Evolutionary conservation across 129 eudicot species (phyloP).

Genomic region (Apium graveolens): DNA sequence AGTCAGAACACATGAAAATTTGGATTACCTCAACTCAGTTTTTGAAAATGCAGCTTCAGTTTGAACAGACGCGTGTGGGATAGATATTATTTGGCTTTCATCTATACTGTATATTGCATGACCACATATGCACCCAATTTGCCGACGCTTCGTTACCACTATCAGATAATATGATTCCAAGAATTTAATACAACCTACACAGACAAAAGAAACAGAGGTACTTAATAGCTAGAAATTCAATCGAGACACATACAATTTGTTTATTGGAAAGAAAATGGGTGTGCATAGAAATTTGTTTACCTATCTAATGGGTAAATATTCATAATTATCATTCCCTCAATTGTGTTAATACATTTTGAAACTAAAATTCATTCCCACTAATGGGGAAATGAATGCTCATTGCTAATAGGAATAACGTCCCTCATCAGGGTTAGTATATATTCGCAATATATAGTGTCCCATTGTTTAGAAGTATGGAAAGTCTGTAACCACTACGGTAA

Average conservation of each 20-base stretch:
- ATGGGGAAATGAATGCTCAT: not conserved
- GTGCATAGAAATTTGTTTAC: no score
- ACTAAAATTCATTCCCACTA: not conserved
- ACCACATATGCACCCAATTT: slow-evolving; percentile 91
- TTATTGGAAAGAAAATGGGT: not conserved
- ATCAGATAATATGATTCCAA: slow-evolving; percentile 81
- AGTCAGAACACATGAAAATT: not conserved
- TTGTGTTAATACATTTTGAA: not conserved
- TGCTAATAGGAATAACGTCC: no score
- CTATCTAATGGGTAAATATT: not conserved
- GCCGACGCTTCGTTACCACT: slow-evolving; percentile 77
- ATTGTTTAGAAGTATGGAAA: no score
- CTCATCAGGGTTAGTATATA: no score
- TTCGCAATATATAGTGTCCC: no score
- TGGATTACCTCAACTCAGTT: slow-evolving; percentile 67
- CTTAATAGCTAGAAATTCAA: not conserved
- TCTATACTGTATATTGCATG: slow-evolving; percentile 83
- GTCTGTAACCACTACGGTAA: no score
- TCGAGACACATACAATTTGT: not conserved
- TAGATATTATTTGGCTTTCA: slow-evolving; percentile 77
- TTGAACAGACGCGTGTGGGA: slow-evolving; percentile 87
- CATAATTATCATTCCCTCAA: not conserved
- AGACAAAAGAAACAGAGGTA: not conserved
- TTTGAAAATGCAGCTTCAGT: slow-evolving; percentile 87
- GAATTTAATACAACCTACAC: slow-evolving; percentile 76